phyloP scores from a whole-genome alignment of 148 eudicot genomes.

The Chenopodium formosanum region DNA sequence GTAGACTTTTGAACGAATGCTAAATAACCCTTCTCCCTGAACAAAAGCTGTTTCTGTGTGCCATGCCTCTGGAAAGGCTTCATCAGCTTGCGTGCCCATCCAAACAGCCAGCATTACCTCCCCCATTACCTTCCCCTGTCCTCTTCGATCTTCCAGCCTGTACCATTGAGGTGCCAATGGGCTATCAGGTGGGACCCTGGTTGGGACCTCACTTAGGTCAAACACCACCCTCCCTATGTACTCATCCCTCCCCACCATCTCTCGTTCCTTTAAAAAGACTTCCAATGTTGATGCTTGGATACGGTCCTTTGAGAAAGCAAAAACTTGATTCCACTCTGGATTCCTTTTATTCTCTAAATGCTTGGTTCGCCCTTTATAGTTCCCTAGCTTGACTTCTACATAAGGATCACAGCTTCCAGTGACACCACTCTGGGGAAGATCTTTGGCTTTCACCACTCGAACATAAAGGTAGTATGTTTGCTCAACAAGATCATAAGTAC shows the following conservation, averaged over 20 bases:
- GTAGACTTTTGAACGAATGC: slow-evolving; percentile 67
- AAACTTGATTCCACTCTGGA: slow-evolving; percentile 74
- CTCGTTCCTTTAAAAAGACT: slow-evolving; percentile 57
- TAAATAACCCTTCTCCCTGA: slow-evolving; percentile 55
- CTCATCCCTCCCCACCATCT: slow-evolving; percentile 64
- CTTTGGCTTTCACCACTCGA: slow-evolving; percentile 60
- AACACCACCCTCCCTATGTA: slow-evolving; percentile 58
- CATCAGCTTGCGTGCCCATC: slow-evolving; percentile 87
- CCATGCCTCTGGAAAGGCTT: slow-evolving; percentile 76
- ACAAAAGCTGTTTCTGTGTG: slow-evolving; percentile 67
- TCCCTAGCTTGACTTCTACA: slow-evolving; percentile 72
- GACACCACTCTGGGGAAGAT: slow-evolving; percentile 41
- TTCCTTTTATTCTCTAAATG: slow-evolving; percentile 57
- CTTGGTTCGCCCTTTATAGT: slow-evolving; percentile 65
- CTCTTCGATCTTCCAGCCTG: slow-evolving; percentile 56
- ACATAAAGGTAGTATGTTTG: slow-evolving; percentile 63
- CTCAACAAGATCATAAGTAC: slow-evolving; percentile 69
- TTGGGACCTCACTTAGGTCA: slow-evolving; percentile 69
- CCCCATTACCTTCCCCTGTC: slow-evolving; percentile 52
- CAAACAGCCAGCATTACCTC: slow-evolving; percentile 73
- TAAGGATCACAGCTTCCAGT: slow-evolving; percentile 68
- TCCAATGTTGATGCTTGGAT: slow-evolving; percentile 60
- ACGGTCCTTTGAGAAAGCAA: slow-evolving; percentile 69
- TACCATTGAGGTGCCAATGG: slow-evolving; percentile 80
- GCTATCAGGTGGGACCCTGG: slow-evolving; percentile 73